These are phyloP conservation scores for Phytopythium vexans DNA, from an alignment of 352 stramenopile genomes.

Conservation along the genomic window DNA sequence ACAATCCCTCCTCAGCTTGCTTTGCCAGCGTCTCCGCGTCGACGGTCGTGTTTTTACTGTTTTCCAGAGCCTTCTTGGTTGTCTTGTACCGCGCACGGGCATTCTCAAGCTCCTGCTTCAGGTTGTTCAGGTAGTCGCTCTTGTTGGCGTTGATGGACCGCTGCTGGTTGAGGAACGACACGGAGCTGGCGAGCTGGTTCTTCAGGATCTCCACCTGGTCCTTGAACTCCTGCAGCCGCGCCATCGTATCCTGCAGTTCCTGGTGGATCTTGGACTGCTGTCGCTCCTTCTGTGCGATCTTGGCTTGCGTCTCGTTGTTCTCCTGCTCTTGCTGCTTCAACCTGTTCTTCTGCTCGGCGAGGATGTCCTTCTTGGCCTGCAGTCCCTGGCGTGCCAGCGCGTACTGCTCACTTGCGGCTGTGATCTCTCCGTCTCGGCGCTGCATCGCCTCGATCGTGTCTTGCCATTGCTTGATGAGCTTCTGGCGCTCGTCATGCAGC, in stretches of 20 bases:
- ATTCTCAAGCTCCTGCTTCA: conserved; percentile 73
- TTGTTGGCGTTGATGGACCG: conserved; percentile 75
- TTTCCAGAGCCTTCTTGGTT: conserved; percentile 76
- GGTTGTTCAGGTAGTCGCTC: conserved; percentile 66
- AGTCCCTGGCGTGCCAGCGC: conserved; percentile 52
- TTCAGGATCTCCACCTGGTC: conserved; percentile 93
- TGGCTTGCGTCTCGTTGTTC: conserved; percentile 77
- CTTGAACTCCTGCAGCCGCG: conserved; percentile 75
- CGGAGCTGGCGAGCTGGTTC: conserved; percentile 85
- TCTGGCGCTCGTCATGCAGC: conserved; percentile 91
- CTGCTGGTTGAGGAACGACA: conserved; percentile 82
- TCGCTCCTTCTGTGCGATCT: conserved; percentile 68
- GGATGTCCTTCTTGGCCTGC: conserved; percentile 60
- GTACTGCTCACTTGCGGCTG: conserved; percentile 88
- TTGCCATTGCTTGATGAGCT: conserved; percentile 95
- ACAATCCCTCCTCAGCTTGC: conserved; percentile 76
- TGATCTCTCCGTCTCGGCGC: conserved; percentile 91
- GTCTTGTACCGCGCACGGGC: conserved; percentile 74
- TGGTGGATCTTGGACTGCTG: conserved; percentile 67
- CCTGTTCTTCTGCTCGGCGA: conserved; percentile 72
- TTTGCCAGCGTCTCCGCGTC: conserved; percentile 85
- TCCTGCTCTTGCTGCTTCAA: conserved; percentile 85
- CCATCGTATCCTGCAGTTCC: conserved; percentile 55
- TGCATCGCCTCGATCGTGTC: conserved; percentile 93
- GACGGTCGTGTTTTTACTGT: conserved; percentile 60